Evolutionary conservation across 2,329 filamentous ascomycete genomes (phyloP).

Genomic region (Emydomyces testavorans): DNA sequence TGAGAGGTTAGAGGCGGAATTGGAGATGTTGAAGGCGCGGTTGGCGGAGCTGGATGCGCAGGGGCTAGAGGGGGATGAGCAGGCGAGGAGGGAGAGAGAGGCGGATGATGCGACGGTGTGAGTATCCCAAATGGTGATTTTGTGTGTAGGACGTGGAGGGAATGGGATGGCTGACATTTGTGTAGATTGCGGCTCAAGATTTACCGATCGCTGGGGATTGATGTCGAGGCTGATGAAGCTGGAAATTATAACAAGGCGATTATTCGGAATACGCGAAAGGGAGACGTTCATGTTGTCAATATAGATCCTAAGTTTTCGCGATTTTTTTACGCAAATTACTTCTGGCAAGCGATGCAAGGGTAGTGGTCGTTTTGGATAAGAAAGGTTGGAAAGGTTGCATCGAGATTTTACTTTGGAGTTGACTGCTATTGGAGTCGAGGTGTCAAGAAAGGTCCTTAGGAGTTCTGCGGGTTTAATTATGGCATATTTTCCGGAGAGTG

Average conservation of each 20-base stretch:
- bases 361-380: conserved; percentile 12
- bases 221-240: conserved; percentile 67
- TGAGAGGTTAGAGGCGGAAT: conserved; percentile 73
- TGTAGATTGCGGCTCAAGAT: conserved; percentile 68
- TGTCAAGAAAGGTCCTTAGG: too few species aligned
- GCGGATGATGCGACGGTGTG: conserved; percentile 41
- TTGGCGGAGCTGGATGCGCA: conserved; percentile 77
- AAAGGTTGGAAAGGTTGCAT: background rate
- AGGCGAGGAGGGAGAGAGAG: conserved; percentile 41
- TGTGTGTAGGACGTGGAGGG: too few species aligned
- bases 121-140: too few species aligned
- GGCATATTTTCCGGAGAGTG: too few species aligned
- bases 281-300: conserved; percentile 88
- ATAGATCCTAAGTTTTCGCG: conserved; percentile 84
- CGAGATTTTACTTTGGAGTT: background rate
- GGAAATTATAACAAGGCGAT: conserved; percentile 79
- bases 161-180: background rate
- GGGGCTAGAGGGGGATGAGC: conserved; percentile 62
- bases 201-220: conserved; percentile 81
- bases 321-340: conserved; percentile 90
- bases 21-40: conserved; percentile 60
- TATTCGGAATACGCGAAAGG: conserved; percentile 72
- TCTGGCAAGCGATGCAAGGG: conserved; percentile 73
- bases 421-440: background rate
- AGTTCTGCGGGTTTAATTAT: too few species aligned